Conservation (phyloP, 2,329 filamentous ascomycete genomes). For the Reticulascus tulasneorum region DNA sequence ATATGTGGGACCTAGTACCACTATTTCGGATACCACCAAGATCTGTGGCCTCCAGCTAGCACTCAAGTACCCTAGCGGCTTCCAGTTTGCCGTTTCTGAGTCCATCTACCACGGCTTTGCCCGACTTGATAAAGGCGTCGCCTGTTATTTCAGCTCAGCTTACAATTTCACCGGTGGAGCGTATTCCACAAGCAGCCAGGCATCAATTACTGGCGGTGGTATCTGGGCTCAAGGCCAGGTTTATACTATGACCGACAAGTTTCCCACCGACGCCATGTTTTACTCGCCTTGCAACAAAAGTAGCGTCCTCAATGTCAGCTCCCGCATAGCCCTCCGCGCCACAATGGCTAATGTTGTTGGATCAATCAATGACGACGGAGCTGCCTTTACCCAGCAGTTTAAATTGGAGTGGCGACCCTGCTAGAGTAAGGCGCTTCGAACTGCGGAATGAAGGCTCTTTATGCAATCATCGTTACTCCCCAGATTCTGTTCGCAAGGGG, state of each 20-base stretch:
- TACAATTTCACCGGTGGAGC: background rate
- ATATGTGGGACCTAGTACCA: background rate
- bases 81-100: slow-evolving; percentile 4
- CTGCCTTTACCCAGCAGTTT: too few relatives aligned
- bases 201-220: slow-evolving; percentile 32
- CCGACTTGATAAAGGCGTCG: slow-evolving; percentile 2
- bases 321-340: too few relatives aligned
- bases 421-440: too few relatives aligned
- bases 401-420: too few relatives aligned
- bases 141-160: background rate
- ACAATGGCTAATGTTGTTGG: too few relatives aligned
- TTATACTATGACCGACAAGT: slow-evolving; percentile 42
- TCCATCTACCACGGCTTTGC: slow-evolving; percentile 8
- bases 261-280: too few relatives aligned
- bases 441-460: too few relatives aligned
- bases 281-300: too few relatives aligned
- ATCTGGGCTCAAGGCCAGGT: slow-evolving; percentile 38
- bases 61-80: slow-evolving; percentile 6
- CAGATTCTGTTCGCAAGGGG: too few relatives aligned
- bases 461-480: too few relatives aligned
- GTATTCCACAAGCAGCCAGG: background rate
- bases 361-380: too few relatives aligned
- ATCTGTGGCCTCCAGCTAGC: slow-evolving; percentile 6
- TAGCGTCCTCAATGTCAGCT: too few relatives aligned
- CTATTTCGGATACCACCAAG: slow-evolving; percentile 1